Conservation (phyloP, 2,329 filamentous ascomycete species). For the Fusarium ambrosium region DNA sequence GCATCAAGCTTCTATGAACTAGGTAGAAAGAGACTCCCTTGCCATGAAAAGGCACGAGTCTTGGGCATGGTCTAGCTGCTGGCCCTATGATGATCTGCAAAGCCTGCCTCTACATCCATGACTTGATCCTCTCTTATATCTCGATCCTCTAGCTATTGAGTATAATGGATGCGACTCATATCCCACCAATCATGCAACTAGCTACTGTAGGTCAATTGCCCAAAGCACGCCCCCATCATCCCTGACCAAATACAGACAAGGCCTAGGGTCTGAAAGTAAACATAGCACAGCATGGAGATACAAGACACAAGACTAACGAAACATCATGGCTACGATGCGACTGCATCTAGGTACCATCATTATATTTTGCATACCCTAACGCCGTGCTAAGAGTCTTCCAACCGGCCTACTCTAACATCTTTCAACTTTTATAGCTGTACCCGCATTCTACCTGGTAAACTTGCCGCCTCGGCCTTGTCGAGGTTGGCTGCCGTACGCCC, state of each 20-base stretch:
- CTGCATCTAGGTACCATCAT: constrained; percentile 41
- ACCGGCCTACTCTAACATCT: constrained; percentile 31
- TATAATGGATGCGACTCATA: neutral
- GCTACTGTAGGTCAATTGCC: neutral
- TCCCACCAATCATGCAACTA: neutral
- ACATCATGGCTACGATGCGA: constrained; percentile 27
- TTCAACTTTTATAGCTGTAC: constrained; percentile 14
- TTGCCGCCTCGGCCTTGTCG: constrained; percentile 62
- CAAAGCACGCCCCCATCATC: neutral
- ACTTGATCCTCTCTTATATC: neutral
- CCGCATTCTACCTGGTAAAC: constrained; percentile 40
- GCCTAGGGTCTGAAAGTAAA: neutral
- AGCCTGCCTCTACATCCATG: neutral
- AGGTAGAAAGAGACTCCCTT: neutral
- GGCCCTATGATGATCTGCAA: neutral
- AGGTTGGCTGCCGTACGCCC: constrained; percentile 85
- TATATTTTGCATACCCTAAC: constrained; percentile 49
- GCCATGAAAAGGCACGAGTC: neutral
- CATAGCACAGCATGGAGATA: neutral
- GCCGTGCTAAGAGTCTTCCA: constrained; percentile 48
- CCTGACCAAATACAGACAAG: neutral
- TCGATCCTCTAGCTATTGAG: neutral
- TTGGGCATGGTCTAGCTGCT: neutral
- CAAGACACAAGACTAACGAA: constrained; percentile 20
- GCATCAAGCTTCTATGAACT: neutral